Conservation (phyloP, 345 rosid genomes). For the Citrus australasica region DNA sequence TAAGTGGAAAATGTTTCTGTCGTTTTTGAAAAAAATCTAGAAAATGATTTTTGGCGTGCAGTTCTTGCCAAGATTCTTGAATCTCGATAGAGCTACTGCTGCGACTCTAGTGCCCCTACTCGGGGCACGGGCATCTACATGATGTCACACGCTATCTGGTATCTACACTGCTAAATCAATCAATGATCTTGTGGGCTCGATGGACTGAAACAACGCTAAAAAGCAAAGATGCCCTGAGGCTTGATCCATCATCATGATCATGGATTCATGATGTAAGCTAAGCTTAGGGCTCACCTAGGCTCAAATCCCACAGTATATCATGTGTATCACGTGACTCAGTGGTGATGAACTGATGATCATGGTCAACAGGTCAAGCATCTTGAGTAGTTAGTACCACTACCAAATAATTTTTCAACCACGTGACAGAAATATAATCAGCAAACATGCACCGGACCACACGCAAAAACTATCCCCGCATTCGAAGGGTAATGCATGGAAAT, state of each 20-base stretch:
- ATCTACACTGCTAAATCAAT: not conserved
- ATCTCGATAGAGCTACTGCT: not conserved
- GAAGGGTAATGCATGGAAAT: not conserved
- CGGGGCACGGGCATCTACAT: not conserved
- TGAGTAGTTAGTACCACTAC: too few relatives aligned
- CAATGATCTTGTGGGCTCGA: not conserved
- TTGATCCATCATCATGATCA: not conserved
- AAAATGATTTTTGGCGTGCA: not conserved
- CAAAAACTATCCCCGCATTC: not conserved
- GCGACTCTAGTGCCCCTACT: not conserved
- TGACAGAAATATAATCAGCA: not conserved
- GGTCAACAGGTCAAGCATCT: not conserved
- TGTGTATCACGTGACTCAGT: not conserved
- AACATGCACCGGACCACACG: not conserved
- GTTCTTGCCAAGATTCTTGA: not conserved
- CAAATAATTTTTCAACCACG: not conserved
- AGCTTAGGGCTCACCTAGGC: not conserved
- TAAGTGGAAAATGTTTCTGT: not conserved
- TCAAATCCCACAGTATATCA: not conserved
- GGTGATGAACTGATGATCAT: not conserved
- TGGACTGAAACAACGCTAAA: not conserved
- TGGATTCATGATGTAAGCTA: not conserved
- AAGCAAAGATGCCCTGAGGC: too few relatives aligned
- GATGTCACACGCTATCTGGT: not conserved
- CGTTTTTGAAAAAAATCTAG: too few relatives aligned